Base-by-base conservation (phyloP, 1,284 basidiomycete species). In the Pseudozyma tsukubaensis region DNA sequence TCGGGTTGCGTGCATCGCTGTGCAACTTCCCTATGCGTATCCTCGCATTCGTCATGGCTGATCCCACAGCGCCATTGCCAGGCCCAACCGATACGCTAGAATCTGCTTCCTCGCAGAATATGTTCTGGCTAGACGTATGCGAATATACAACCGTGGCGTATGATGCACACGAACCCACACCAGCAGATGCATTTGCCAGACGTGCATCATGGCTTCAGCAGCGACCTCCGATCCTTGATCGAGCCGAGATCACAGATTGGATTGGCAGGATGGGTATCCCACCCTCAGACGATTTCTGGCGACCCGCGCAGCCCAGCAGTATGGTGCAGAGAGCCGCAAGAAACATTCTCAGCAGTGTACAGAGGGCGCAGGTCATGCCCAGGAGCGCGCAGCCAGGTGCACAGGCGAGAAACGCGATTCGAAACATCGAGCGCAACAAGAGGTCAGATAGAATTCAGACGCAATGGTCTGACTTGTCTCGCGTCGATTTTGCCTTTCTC, bases 11-110 rank as follows among this genome's bases (percentile, higher is more conserved):
- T 13, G 66, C 76, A 9, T 62, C 66, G 35, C 60, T 74, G 6
- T 72, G 64, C 59, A 77, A 77, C 48, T 73, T 71, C 35, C 76
- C 76, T 1, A 65, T 56, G 50, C 53, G 66, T 9, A 67, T 78
- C 51, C 45, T 76, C 1, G 76, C 72, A 1, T 58, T 78, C 18
- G 53, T 76, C 42, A 52, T 45, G 39, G 50, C 49, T 1, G 54
- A 72, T 24, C 36, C 48, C 4, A 16, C 40, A 8, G 50, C 50
- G 37, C 49, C 59, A 12, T n/a, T 66, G 4, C 62, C 63, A 3
- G 21, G 42, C 1, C 19, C 58, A 9, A 18, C 13, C 10, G 53
- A 66, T 2, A 45, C 50, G 7, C 40, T 66, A 13, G 10, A 16
- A 4, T 44, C 54, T 5, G 62, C 56, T 8, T 34, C 58, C 5